A percentile compares a stretch with the other conserved stretches of the same genome.
Evolutionary conservation across 1,139 yeast species (phyloP).

Genomic region (Yamadazyma oceani): DNA sequence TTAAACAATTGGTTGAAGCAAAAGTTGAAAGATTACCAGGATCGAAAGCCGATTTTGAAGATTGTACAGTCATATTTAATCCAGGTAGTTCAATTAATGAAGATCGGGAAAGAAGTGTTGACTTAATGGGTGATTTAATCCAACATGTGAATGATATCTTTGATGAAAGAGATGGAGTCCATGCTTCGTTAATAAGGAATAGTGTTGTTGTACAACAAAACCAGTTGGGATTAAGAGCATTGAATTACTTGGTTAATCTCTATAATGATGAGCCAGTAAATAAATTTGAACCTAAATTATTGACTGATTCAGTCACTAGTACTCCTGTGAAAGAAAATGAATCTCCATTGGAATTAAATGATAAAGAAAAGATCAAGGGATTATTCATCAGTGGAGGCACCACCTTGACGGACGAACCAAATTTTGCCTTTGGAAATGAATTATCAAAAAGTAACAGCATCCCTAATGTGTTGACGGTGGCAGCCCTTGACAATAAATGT

Average conservation of each 20-base stretch:
- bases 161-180: slow-evolving; percentile 58
- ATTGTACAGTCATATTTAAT: slow-evolving; percentile 72
- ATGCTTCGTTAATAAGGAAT: slow-evolving; percentile 72
- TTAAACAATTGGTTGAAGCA: slow-evolving; percentile 58
- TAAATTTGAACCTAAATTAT: slow-evolving; percentile 23
- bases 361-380: slow-evolving; percentile 25
- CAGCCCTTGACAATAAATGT: slow-evolving; percentile 45
- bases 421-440: slow-evolving; percentile 60
- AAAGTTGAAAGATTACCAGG: slow-evolving; percentile 82
- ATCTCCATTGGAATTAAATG: slow-evolving; percentile 4
- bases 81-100: slow-evolving; percentile 61
- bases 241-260: slow-evolving; percentile 45
- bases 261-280: slow-evolving; percentile 29
- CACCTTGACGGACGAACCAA: slow-evolving; percentile 67
- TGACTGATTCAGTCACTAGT: slow-evolving; percentile 14
- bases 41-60: slow-evolving; percentile 68
- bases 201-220: slow-evolving; percentile 67
- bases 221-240: slow-evolving; percentile 52
- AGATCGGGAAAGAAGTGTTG: slow-evolving; percentile 63
- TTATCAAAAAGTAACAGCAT: slow-evolving; percentile 35
- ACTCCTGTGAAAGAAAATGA: slow-evolving; percentile 13
- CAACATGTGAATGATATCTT: slow-evolving; percentile 81
- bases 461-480: slow-evolving; percentile 57
- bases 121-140: slow-evolving; percentile 80
- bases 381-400: slow-evolving; percentile 68